Evolutionary conservation across 495 filamentous ascomycete species (phyloP), one percentile per base, ranked within the genome.

Genomic region (Penicillium waksmanii): DNA sequence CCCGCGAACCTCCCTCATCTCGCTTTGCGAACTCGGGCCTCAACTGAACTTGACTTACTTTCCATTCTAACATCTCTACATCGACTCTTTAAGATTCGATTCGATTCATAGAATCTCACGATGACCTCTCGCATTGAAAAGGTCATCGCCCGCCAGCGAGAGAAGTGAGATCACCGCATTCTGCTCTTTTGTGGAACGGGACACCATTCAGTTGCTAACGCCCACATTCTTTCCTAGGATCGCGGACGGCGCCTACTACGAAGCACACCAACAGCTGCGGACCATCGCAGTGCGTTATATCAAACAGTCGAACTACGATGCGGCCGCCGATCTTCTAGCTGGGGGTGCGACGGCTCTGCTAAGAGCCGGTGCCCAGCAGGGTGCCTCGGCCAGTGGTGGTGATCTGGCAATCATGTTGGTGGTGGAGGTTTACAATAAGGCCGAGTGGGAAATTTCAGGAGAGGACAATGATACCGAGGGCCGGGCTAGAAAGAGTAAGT

Each of bases 261-360:
- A 98, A 83, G 95, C 95, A 53, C 92, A 96, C 73, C 95, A 98
- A 73, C 96, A 98, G 79, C 88, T 96, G 57, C 90, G 95, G 36
- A 91, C 96, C 33, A 92, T 98, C 63, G 91, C 93, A 35, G 89
- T 90, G 49, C 92, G 95, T 31, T 97, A 99, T 73, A 84, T 91
- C 65, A 97, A 97, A 74, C 80, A 87, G 25, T 76, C 81, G 42
- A 92, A 95, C 83, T 97, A 87, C 78, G 73, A 82, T 69, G 86
- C 91, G 4, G 96, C 95, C 17, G 85, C 93, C 69, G 90, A 96
- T 58, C 87, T 98, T 62, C 79, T 99, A 55, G 88, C 85, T 71
- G 87, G 85, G 56, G 95, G 96, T 62, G 91, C 95, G 2, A 85
- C 88, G 60, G 87, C 91, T 27, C 82, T 99, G 25, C 80, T 98